Base-by-base conservation (phyloP, 768 basidiomycete species). In the Cubamyces lactineus region DNA sequence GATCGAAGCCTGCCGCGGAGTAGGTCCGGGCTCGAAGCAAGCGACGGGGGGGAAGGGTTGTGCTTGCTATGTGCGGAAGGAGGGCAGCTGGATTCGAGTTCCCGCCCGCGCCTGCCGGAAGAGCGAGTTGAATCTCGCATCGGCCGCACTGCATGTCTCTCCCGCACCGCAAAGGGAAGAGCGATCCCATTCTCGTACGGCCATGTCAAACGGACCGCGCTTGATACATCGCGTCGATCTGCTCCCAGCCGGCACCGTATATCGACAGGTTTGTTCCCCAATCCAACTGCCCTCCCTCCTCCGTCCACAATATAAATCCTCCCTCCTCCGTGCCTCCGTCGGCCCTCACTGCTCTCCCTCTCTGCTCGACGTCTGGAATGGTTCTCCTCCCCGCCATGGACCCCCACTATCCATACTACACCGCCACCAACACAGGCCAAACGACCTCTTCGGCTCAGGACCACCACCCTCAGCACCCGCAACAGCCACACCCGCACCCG, bases 181-280 rank as follows among this genome's bases (percentile, higher is more conserved):
- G 43, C 26, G 16, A 48, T 63, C 45, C 62, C 45, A 43, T 59
- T 24, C 57, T 42, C 19, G 50, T 57, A 17, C 46, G 39, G 54
- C 24, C 54, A 57, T 57, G 61, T 51, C 58, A 56, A n/a, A 23
- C 57, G 11, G 21, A 40, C 53, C 57, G 57, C 50, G 48, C 49
- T 55, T 64, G 63, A 64, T 64, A 60, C 63, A 59, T 64, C 59
- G 34, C 34, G 58, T 59, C 63, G 63, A 64, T 64, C 63, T 64
- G 58, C 58, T 60, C 63, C 63, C 63, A 48, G 42, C 63, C 53
- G 58, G 54, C 58, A 59, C 53, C 61, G 63, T 59, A 56, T 41
- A 34, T 56, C 48, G 58, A 64, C 57, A 64, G 63, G 53, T 43
- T 59, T 54, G 39, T 54, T 59, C 39, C 57, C 57, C 17, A 46